Evolutionary conservation across 2,329 filamentous ascomycete genomes (phyloP), one percentile per base, ranked within the genome.

Genomic region (Exophiala oligosperma): DNA sequence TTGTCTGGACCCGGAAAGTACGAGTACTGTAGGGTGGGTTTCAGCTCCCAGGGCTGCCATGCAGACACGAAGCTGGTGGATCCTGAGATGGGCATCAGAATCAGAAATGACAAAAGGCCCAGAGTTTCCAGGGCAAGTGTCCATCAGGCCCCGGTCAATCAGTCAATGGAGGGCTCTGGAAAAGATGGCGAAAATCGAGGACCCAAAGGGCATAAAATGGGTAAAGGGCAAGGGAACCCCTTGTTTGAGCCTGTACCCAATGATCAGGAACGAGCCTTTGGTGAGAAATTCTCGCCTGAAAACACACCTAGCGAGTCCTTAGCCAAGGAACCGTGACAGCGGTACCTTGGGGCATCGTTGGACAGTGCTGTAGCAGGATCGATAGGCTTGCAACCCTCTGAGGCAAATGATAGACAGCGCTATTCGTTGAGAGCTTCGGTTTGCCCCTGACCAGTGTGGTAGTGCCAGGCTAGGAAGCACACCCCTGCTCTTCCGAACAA

Each of bases 41-140:
- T 58, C 58, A 56, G 46, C 52, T 58, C 58, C 54, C 58, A 56
- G 55, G 58, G 55, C 61, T 58, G 57, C 61, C 58, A 63, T 63
- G 61, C 61, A 8, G 61, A 59, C 46, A 28, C 55, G 55, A 47
- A 55, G 52, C 50, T 49, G 60, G 51, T 62, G 60, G 60, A 59
- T 49, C 54, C 51, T 12, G 49, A 37, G 49, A 41, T 43, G 4
- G 12, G 14, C 40, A 43, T 43, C 46, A 48, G n/a, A 32, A 29
- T 9, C 24, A 48, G 24, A 48, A 26, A 29, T 12, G 26, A 14
- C 21, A 28, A 26, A 48, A n/a, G 28, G 8, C 23, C 44, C 23
- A 47, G 12, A 24, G 44, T 14, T 47, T 28, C 26, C 44, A 24
- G 8, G 17, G 37, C 26, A 9, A 14, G 37, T 40, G 4, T 12